These are phyloP conservation scores for Metschnikowia borealis DNA, from an alignment of 805 yeast genomes.

Conservation along the genomic window DNA sequence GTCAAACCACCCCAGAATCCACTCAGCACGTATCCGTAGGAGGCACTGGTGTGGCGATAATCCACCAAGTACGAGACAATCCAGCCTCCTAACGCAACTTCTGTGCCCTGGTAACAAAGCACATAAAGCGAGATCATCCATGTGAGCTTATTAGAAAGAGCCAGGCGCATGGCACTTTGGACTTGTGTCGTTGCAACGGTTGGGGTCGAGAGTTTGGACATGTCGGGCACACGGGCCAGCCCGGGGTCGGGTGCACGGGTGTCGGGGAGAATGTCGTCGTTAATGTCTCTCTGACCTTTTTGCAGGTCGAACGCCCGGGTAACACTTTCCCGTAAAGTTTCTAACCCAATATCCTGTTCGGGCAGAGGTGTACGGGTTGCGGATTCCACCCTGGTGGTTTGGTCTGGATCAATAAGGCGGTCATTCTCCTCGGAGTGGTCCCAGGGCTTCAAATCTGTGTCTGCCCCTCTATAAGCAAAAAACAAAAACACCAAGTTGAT, in stretches of 20 bases:
- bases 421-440: slow-evolving; percentile 12
- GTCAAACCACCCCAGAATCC: slow-evolving; percentile 27
- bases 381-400: neutral
- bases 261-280: neutral
- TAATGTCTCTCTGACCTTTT: neutral
- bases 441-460: slow-evolving; percentile 18
- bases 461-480: slow-evolving; percentile 15
- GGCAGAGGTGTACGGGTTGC: neutral
- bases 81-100: slow-evolving; percentile 24
- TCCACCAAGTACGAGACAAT: slow-evolving; percentile 22
- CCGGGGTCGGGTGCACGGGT: neutral
- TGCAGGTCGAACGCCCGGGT: neutral
- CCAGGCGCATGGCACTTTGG: slow-evolving; percentile 12
- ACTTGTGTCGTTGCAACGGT: neutral
- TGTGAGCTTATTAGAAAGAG: slow-evolving; percentile 17
- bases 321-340: slow-evolving; percentile 3
- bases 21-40: slow-evolving; percentile 22
- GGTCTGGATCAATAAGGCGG: neutral
- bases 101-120: slow-evolving; percentile 21
- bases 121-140: slow-evolving; percentile 20
- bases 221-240: too few species aligned
- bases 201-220: too few species aligned
- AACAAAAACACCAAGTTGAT: slow-evolving; percentile 6
- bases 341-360: slow-evolving; percentile 8
- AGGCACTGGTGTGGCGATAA: slow-evolving; percentile 17